Conservation (phyloP, 2,329 filamentous ascomycete species). For the Pseudocercospora vitis region DNA sequence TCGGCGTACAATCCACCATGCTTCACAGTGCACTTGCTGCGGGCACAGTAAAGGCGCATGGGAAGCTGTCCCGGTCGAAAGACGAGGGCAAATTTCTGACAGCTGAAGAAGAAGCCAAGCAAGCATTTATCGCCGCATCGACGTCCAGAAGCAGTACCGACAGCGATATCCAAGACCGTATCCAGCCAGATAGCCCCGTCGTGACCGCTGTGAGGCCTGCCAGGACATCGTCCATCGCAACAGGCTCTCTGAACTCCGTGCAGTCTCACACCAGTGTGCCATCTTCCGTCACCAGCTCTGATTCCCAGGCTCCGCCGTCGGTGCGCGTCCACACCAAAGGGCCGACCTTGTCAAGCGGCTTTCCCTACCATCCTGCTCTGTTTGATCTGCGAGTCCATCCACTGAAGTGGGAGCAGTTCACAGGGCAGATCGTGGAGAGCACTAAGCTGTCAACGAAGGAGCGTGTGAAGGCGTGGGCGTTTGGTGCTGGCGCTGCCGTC, state of each 20-base stretch:
- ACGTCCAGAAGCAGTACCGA: background rate
- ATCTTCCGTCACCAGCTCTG: conserved; percentile 4
- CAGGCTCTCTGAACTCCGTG: background rate
- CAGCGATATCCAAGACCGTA: background rate
- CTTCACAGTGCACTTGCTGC: background rate
- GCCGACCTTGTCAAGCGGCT: conserved; percentile 25
- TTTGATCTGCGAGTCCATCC: conserved; percentile 30
- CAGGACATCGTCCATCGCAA: conserved; percentile 8
- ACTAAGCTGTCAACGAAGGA: conserved; percentile 26
- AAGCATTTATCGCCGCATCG: background rate
- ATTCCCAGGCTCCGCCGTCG: conserved; percentile 5
- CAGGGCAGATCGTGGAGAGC: conserved; percentile 21
- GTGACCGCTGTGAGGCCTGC: background rate
- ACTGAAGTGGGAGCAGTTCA: conserved; percentile 30
- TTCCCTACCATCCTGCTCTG: conserved; percentile 28
- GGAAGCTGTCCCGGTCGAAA: background rate
- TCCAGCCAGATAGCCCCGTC: conserved; percentile 1
- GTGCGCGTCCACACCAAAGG: conserved; percentile 28
- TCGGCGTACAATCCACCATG: background rate
- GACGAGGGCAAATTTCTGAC: background rate
- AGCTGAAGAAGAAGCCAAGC: conserved; percentile 9
- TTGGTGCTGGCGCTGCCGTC: conserved; percentile 18
- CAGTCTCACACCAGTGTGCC: background rate
- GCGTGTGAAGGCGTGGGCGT: conserved; percentile 26
- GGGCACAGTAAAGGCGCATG: background rate